phyloP scores from a whole-genome alignment of 306 rosid genomes.

The Prunus kanzakura region DNA sequence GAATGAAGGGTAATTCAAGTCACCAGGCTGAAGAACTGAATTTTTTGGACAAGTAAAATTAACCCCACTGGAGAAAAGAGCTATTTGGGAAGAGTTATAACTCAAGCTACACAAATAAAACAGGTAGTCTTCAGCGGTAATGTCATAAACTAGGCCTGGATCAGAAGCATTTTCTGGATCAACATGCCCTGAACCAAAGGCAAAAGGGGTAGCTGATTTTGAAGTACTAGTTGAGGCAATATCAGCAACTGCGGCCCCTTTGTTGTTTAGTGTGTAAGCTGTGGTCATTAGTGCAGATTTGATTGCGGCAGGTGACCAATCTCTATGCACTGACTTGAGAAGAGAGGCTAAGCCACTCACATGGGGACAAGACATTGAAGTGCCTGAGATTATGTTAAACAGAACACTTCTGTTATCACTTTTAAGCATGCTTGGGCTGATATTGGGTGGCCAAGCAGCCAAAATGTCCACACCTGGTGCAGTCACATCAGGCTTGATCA shows the following conservation, averaged over 20 bases:
- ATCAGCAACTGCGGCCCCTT: conserved; percentile 40
- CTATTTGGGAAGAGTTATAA: conserved; percentile 50
- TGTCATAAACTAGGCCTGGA: conserved; percentile 68
- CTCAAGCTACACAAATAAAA: conserved; percentile 57
- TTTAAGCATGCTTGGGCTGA: conserved; percentile 39
- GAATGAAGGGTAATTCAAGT: conserved; percentile 75
- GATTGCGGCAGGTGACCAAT: conserved; percentile 67
- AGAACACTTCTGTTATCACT: conserved; percentile 53
- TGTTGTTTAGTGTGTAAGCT: conserved; percentile 51
- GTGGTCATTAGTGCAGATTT: conserved; percentile 81
- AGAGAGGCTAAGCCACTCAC: conserved; percentile 67
- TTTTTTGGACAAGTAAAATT: conserved; percentile 34
- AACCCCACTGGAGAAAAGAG: conserved; percentile 34
- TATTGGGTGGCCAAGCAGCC: conserved; percentile 68
- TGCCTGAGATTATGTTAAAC: conserved; percentile 66
- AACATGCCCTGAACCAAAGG: conserved; percentile 71
- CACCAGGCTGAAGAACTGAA: conserved; percentile 32
- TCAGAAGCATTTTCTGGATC: conserved; percentile 62
- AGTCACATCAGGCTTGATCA: conserved; percentile 72
- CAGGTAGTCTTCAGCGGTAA: conserved; percentile 41
- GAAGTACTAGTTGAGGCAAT: conserved; percentile 13
- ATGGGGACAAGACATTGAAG: conserved; percentile 88
- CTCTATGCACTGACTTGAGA: conserved; percentile 44
- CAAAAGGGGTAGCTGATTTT: conserved; percentile 49
- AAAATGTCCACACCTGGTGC: conserved; percentile 81